A percentile compares a stretch with the other conserved stretches of the same genome.
These are phyloP conservation scores for Lactifluus pinguis DNA, from an alignment of 768 basidiomycete species.

Conservation along the genomic window DNA sequence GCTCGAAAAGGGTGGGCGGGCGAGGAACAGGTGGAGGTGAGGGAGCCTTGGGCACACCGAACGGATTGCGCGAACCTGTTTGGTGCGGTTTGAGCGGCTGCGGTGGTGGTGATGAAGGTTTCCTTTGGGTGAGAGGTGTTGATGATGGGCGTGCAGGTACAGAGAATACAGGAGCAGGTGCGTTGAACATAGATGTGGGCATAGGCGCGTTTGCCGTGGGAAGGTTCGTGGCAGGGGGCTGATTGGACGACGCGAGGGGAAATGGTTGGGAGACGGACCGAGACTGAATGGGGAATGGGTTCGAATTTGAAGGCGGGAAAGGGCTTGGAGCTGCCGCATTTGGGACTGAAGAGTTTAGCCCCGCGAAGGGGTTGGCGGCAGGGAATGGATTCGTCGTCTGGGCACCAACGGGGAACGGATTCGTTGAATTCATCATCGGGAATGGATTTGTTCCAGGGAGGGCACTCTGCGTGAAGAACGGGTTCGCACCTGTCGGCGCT, in stretches of 20 bases:
- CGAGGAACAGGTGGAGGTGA: slow-evolving; percentile 57
- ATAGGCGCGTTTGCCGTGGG: slow-evolving; percentile 10
- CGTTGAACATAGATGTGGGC: slow-evolving; percentile 17
- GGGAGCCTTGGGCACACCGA: slow-evolving; percentile 61
- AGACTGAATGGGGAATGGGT: slow-evolving; percentile 3
- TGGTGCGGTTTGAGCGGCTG: slow-evolving; percentile 77
- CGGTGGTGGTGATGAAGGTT: slow-evolving; percentile 35
- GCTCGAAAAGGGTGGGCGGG: slow-evolving; percentile 72
- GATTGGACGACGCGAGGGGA: background rate
- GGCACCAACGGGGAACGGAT: slow-evolving; percentile 1
- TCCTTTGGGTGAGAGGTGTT: slow-evolving; percentile 48
- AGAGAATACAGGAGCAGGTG: slow-evolving; percentile 11
- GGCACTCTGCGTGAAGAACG: slow-evolving; percentile 10
- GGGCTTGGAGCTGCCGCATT: background rate
- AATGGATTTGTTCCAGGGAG: background rate
- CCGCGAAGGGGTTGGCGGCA: slow-evolving; percentile 4
- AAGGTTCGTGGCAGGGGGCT: background rate
- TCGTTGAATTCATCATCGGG: background rate
- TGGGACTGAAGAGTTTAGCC: background rate
- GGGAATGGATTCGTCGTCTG: slow-evolving; percentile 12
- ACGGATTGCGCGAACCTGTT: slow-evolving; percentile 94
- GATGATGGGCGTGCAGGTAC: slow-evolving; percentile 58
- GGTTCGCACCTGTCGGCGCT: slow-evolving; percentile 10
- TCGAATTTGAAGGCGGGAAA: background rate
- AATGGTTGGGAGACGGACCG: slow-evolving; percentile 4